A percentile compares a stretch with the other conserved stretches of the same genome.
phyloP scores from a whole-genome alignment of 73 alveolate species.

The Diophrys appendiculata region DNA sequence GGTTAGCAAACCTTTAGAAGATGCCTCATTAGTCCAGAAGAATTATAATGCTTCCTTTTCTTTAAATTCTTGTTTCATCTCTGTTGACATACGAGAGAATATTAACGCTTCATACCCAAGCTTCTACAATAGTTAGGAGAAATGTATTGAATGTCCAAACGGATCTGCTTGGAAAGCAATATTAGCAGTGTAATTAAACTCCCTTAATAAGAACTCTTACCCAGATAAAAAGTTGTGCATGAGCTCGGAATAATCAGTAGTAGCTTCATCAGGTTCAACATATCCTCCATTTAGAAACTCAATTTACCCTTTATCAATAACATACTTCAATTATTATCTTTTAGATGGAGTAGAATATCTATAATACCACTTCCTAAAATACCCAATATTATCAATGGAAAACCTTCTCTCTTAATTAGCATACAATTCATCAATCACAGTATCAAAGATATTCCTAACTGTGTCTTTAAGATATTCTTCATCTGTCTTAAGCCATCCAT shows the following conservation, averaged over 20 bases:
- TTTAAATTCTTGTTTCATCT: neutral
- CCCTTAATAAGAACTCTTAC: neutral
- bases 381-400: neutral
- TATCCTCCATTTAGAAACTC: neutral
- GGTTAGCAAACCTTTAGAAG: neutral
- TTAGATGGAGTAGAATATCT: neutral
- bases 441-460: neutral
- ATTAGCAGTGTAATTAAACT: neutral
- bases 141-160: neutral
- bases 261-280: neutral
- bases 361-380: neutral
- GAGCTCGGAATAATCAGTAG: neutral
- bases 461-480: neutral
- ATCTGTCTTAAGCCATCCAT: neutral
- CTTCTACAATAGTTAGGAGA: too few relatives aligned
- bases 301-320: neutral
- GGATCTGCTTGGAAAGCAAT: neutral
- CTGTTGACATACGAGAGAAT: neutral
- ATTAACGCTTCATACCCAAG: neutral
- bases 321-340: neutral
- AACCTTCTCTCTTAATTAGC: neutral
- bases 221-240: neutral
- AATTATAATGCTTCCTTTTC: neutral
- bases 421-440: neutral
- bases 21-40: neutral